These are phyloP conservation scores for Artemisia tridentata DNA, from an alignment of 129 eudicot genomes.

Conservation along the genomic window DNA sequence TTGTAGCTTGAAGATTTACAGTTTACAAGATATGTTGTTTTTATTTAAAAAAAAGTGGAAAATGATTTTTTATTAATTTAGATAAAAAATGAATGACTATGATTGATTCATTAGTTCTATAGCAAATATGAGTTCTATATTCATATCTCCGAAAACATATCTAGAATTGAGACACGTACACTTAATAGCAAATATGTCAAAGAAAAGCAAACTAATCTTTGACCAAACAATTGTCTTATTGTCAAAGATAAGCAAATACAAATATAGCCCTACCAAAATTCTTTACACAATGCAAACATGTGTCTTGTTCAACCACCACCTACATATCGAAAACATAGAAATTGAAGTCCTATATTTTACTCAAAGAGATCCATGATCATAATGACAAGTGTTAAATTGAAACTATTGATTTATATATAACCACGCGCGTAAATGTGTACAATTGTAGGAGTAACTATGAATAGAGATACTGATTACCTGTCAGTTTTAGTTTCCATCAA, in stretches of 20 bases:
- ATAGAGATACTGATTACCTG: too few species aligned
- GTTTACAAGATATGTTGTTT: too few species aligned
- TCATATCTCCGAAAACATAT: too few species aligned
- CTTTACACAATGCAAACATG: not conserved
- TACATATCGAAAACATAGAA: not conserved
- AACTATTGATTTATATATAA: not conserved
- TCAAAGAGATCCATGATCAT: slow-evolving; percentile 10
- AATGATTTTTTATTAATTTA: too few species aligned
- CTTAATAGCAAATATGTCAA: not conserved
- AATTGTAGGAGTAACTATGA: too few species aligned
- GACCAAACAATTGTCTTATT: slow-evolving; percentile 13
- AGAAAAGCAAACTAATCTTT: not conserved
- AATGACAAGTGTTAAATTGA: slow-evolving; percentile 18
- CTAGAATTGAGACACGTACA: not conserved
- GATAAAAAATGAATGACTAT: too few species aligned
- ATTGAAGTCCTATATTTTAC: slow-evolving; percentile 8
- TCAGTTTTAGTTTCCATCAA: too few species aligned
- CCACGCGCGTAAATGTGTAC: too few species aligned
- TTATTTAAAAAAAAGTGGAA: too few species aligned
- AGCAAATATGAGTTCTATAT: too few species aligned
- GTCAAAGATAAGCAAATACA: slow-evolving; percentile 27
- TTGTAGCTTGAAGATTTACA: too few species aligned
- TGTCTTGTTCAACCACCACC: slow-evolving; percentile 19
- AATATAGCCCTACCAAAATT: slow-evolving; percentile 10
- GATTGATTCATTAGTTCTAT: too few species aligned